Conservation (phyloP, 2,329 filamentous ascomycete genomes). For the Reticulascus tulasneorum region DNA sequence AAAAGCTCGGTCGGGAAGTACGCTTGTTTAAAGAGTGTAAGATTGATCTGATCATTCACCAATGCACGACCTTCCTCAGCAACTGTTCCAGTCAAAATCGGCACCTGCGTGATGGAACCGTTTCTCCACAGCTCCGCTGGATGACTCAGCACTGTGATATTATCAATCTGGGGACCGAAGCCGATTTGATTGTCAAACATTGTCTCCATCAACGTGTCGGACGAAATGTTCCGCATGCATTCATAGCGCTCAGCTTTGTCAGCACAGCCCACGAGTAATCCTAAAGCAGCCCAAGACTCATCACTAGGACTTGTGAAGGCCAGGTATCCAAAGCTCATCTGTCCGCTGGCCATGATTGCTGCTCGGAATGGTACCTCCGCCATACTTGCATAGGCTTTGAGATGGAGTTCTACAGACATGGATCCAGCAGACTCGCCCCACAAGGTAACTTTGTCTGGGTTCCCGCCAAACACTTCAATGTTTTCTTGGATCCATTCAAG, state of each 20-base stretch:
- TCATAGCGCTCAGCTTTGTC: conserved; percentile 7
- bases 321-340: conserved; percentile 21
- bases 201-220: conserved; percentile 12
- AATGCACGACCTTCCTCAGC: conserved; percentile 19
- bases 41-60: conserved; percentile 17
- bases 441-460: conserved; percentile 25
- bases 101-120: conserved; percentile 15
- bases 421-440: conserved; percentile 28
- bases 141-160: conserved; percentile 12
- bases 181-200: conserved; percentile 4
- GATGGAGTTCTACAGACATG: conserved; percentile 17
- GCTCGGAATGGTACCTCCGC: conserved; percentile 18
- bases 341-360: conserved; percentile 23
- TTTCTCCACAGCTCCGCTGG: conserved; percentile 17
- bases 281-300: conserved; percentile 14
- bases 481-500: conserved; percentile 29
- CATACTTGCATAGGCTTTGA: conserved; percentile 16
- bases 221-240: conserved; percentile 17
- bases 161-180: conserved; percentile 16
- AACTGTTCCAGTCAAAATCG: conserved; percentile 20
- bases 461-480: conserved; percentile 23
- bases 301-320: conserved; percentile 6
- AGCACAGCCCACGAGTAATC: conserved; percentile 14
- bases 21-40: conserved; percentile 14
- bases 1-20: conserved; percentile 12